phyloP scores from a whole-genome alignment of 2,329 filamentous ascomycete species.

The Cytospora paraplurivora region DNA sequence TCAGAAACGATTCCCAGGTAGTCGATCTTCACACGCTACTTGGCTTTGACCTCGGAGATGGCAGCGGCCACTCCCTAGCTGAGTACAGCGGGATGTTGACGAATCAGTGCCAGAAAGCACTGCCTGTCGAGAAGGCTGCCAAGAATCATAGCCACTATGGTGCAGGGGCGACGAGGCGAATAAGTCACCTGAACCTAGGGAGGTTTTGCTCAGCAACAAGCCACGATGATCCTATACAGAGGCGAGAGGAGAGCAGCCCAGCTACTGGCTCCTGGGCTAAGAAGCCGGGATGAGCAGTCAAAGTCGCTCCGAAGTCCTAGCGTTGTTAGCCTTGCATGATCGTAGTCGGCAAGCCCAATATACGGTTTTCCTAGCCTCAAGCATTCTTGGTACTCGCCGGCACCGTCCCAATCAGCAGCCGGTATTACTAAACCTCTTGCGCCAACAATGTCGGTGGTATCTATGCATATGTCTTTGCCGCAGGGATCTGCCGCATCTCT shows the following conservation, averaged over 20 bases:
- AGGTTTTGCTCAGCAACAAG: background rate
- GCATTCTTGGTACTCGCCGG: slow-evolving; percentile 15
- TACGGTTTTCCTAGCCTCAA: background rate
- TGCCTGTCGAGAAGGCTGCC: slow-evolving; percentile 12
- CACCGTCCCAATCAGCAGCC: slow-evolving; percentile 26
- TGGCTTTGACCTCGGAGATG: slow-evolving; percentile 12
- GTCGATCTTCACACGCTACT: slow-evolving; percentile 12
- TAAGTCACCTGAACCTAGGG: background rate
- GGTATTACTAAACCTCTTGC: slow-evolving; percentile 20
- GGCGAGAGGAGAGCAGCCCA: background rate
- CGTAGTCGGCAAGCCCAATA: background rate
- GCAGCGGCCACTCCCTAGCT: background rate
- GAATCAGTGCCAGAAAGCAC: slow-evolving; percentile 10
- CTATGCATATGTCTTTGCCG: slow-evolving; percentile 5
- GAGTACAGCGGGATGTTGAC: slow-evolving; percentile 11
- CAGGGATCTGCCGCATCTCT: slow-evolving; percentile 26
- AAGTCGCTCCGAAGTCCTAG: background rate
- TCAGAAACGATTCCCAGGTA: slow-evolving; percentile 16
- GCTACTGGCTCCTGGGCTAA: background rate
- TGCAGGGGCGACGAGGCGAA: background rate
- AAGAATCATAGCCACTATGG: slow-evolving; percentile 10
- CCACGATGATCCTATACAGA: background rate
- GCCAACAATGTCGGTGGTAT: slow-evolving; percentile 26
- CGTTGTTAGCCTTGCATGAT: background rate
- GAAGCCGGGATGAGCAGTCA: background rate